These are phyloP conservation scores for Bathelium albidoporum DNA, from an alignment of 495 filamentous ascomycete genomes.

Conservation along the genomic window DNA sequence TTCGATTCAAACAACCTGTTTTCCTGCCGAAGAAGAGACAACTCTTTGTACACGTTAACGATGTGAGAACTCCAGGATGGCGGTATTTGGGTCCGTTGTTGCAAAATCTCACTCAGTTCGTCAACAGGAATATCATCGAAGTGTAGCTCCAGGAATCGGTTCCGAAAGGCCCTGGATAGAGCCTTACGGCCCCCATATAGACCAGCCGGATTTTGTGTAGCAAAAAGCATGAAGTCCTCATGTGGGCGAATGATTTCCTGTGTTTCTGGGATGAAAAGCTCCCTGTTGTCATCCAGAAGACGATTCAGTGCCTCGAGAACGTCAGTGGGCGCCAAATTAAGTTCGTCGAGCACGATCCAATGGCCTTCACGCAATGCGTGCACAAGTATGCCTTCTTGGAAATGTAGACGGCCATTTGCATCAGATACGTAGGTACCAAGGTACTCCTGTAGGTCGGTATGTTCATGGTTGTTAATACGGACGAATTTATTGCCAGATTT, in stretches of 20 bases:
- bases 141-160: slow-evolving; percentile 92
- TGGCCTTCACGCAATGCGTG: slow-evolving; percentile 84
- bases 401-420: slow-evolving; percentile 69
- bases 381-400: slow-evolving; percentile 91
- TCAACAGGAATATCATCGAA: slow-evolving; percentile 96
- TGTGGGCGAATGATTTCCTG: slow-evolving; percentile 88
- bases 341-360: slow-evolving; percentile 96
- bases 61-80: slow-evolving; percentile 86
- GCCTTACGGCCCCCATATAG: slow-evolving; percentile 91
- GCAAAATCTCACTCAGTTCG: slow-evolving; percentile 86
- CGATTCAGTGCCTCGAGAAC: slow-evolving; percentile 93
- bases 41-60: slow-evolving; percentile 85
- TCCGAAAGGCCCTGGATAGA: slow-evolving; percentile 87
- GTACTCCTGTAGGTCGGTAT: slow-evolving; percentile 97
- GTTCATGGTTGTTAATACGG: slow-evolving; percentile 98
- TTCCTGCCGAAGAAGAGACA: slow-evolving; percentile 79
- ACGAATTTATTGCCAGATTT: slow-evolving; percentile 94
- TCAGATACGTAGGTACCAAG: slow-evolving; percentile 87
- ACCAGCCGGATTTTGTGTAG: slow-evolving; percentile 96
- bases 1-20: slow-evolving; percentile 91
- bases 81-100: slow-evolving; percentile 75
- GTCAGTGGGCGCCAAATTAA: slow-evolving; percentile 93
- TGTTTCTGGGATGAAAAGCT: slow-evolving; percentile 92
- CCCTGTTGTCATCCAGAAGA: slow-evolving; percentile 92
- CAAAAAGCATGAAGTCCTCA: slow-evolving; percentile 93